Evolutionary conservation across 176 grass and related monocot genomes (phyloP).

Genomic region (Rhynchospora breviuscula): DNA sequence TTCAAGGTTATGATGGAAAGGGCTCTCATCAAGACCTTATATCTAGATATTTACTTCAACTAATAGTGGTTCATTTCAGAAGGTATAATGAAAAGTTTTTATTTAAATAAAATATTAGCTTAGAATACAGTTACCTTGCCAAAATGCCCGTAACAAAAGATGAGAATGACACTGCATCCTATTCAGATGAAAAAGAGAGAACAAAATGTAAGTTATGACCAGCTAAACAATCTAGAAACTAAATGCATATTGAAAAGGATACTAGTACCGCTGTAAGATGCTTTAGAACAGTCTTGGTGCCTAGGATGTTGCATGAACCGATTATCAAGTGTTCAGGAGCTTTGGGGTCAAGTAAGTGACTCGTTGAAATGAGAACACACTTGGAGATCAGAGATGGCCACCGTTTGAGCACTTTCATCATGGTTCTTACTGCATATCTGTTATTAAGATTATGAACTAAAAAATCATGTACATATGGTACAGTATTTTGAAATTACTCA

Average conservation of each 20-base stretch:
- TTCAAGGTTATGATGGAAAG: background rate
- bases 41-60: background rate
- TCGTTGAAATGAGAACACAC: constrained; percentile 54
- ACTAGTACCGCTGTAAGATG: constrained; percentile 64
- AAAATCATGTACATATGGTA: background rate
- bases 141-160: constrained; percentile 84
- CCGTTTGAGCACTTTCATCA: constrained; percentile 73
- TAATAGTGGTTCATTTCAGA: too few relatives aligned
- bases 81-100: background rate
- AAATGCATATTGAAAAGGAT: constrained; percentile 20
- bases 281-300: constrained; percentile 60
- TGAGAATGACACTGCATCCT: constrained; percentile 70
- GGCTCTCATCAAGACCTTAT: background rate
- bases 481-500: background rate
- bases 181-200: constrained; percentile 17
- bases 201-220: background rate
- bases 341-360: constrained; percentile 57
- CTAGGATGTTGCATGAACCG: constrained; percentile 76
- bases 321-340: constrained; percentile 71
- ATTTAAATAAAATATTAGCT: background rate
- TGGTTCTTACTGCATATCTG: constrained; percentile 82
- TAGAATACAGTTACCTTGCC: constrained; percentile 56
- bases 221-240: constrained; percentile 13
- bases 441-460: constrained; percentile 17
- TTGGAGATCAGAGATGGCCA: constrained; percentile 76